A percentile compares a stretch with the other conserved stretches of the same genome.
Conservation (phyloP, 2,329 filamentous ascomycete genomes). For the Diplodia intermedia region DNA sequence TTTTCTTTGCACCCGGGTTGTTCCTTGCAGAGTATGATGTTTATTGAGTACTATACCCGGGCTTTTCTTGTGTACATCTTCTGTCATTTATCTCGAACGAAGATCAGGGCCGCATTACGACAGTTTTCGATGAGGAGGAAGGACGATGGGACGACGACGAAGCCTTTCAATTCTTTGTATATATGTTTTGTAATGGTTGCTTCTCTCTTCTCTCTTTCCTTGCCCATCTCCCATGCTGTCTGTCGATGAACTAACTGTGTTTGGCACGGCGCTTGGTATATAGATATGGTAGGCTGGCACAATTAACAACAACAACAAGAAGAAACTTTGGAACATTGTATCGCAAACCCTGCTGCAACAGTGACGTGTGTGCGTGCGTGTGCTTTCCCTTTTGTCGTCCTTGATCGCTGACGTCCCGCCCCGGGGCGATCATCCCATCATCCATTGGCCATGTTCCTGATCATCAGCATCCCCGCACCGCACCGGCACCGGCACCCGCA, state of each 20-base stretch:
- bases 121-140: neutral
- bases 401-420: too few relatives aligned
- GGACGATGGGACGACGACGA: neutral
- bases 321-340: neutral
- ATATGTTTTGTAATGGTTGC: neutral
- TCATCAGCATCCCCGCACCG: too few relatives aligned
- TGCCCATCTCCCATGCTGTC: neutral
- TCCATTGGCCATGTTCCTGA: neutral
- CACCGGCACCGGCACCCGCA: too few relatives aligned
- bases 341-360: too few relatives aligned
- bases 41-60: slow-evolving; percentile 25
- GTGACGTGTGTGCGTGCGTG: too few relatives aligned
- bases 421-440: neutral
- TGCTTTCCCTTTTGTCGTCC: too few relatives aligned
- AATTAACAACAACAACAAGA: neutral
- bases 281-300: neutral
- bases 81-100: neutral
- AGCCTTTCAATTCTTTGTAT: neutral
- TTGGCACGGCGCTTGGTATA: neutral
- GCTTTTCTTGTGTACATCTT: neutral
- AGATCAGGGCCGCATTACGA: neutral
- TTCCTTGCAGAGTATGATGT: slow-evolving; percentile 2
- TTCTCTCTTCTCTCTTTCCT: neutral
- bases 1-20: neutral
- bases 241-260: neutral